Percentiles rank a stretch among this genome's conserved stretches.
These are phyloP conservation scores for Diatrype stigma DNA, from an alignment of 2,329 filamentous ascomycete species.

Conservation along the genomic window DNA sequence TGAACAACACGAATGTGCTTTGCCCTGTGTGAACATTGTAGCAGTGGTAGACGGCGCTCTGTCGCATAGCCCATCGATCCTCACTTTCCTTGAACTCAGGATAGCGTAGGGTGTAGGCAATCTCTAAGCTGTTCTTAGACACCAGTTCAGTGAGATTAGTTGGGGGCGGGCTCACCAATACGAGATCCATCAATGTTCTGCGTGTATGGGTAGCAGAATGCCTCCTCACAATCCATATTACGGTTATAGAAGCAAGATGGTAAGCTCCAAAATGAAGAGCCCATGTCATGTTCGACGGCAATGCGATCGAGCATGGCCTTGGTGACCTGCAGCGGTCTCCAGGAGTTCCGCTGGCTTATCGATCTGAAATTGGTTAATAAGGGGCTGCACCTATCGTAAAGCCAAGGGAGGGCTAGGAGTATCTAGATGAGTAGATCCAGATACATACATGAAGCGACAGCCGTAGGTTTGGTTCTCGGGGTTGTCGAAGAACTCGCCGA, in stretches of 20 bases:
- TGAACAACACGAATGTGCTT: slow-evolving; percentile 19
- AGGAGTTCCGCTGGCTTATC: slow-evolving; percentile 26
- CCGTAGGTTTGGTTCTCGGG: slow-evolving; percentile 5
- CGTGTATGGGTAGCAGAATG: slow-evolving; percentile 21
- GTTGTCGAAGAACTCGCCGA: slow-evolving; percentile 8
- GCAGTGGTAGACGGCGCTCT: slow-evolving; percentile 24
- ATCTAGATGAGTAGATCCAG: no score
- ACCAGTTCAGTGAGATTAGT: neutral
- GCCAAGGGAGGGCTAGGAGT: neutral
- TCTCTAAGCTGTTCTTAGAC: slow-evolving; percentile 13
- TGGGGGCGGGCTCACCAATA: slow-evolving; percentile 12
- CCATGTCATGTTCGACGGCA: slow-evolving; percentile 17
- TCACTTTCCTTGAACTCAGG: slow-evolving; percentile 22
- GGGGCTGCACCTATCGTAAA: neutral
- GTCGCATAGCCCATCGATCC: slow-evolving; percentile 22
- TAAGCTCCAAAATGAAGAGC: slow-evolving; percentile 18
- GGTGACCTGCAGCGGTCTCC: slow-evolving; percentile 23
- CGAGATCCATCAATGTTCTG: slow-evolving; percentile 10
- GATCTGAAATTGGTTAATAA: slow-evolving; percentile 15
- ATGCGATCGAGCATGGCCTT: slow-evolving; percentile 19
- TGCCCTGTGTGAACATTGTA: slow-evolving; percentile 17
- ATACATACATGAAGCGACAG: slow-evolving; percentile 20
- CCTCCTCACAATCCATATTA: slow-evolving; percentile 21
- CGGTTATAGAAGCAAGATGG: slow-evolving; percentile 25
- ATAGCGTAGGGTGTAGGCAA: slow-evolving; percentile 24